A percentile compares a stretch with the other conserved stretches of the same genome.
phyloP scores from a whole-genome alignment of 225 moss, liverwort and hornwort species.

The Bryum argenteum region DNA sequence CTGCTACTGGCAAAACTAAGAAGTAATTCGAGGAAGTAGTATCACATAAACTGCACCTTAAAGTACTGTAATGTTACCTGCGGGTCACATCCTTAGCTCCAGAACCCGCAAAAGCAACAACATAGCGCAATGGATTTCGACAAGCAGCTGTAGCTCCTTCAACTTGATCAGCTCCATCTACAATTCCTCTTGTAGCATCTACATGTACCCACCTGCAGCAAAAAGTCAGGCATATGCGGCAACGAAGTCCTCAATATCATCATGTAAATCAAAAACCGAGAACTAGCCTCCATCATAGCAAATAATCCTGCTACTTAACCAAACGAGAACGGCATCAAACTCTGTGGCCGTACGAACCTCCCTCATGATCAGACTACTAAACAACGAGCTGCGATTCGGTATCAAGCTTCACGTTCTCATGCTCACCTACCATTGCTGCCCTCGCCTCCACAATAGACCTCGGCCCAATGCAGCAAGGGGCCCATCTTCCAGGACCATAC shows the following conservation, averaged over 20 bases:
- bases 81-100: slow-evolving; percentile 99
- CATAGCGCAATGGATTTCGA: slow-evolving; percentile 87
- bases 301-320: neutral
- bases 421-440: slow-evolving; percentile 59
- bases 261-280: neutral
- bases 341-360: neutral
- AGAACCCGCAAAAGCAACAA: slow-evolving; percentile 81
- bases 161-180: slow-evolving; percentile 87
- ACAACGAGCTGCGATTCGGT: neutral
- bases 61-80: slow-evolving; percentile 46
- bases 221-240: slow-evolving; percentile 22
- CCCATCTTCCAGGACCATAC: slow-evolving; percentile 80
- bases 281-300: slow-evolving; percentile 1
- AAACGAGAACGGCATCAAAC: neutral
- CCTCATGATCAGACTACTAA: slow-evolving; percentile 19
- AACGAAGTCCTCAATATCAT: slow-evolving; percentile 13
- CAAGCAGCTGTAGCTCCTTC: slow-evolving; percentile 80
- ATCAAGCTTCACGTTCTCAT: slow-evolving; percentile 26
- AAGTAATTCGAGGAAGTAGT: neutral
- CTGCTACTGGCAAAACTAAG: neutral
- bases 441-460: slow-evolving; percentile 73
- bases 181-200: slow-evolving; percentile 81
- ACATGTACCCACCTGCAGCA: slow-evolving; percentile 81
- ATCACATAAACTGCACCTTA: slow-evolving; percentile 1
- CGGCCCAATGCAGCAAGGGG: slow-evolving; percentile 89